Percentiles rank a stretch among this genome's conserved stretches.
These are phyloP conservation scores for Larix sibirica DNA, from an alignment of 83 land plant genomes.

Conservation along the genomic window DNA sequence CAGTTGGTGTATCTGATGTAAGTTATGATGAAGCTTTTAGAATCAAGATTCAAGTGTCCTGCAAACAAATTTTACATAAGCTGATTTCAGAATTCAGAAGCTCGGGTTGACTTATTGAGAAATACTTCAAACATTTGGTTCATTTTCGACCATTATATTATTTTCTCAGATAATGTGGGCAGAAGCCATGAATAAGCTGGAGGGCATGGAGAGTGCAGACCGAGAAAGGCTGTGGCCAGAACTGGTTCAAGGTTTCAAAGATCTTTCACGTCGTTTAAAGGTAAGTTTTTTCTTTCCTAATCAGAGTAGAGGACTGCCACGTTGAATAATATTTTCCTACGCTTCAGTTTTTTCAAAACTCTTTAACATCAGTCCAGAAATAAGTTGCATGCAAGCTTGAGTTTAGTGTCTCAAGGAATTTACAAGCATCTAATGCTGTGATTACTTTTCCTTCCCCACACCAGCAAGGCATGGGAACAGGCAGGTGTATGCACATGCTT, in stretches of 20 bases:
- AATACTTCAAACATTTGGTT: neutral
- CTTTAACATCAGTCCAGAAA: neutral
- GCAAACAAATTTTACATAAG: neutral
- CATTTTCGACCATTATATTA: neutral
- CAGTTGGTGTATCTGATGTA: constrained; percentile 94
- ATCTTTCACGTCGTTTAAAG: constrained; percentile 89
- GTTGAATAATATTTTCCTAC: neutral
- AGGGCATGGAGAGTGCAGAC: constrained; percentile 92
- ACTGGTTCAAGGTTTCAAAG: constrained; percentile 93
- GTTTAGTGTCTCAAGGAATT: neutral
- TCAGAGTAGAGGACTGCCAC: neutral
- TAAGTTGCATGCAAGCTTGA: neutral
- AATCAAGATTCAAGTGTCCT: neutral
- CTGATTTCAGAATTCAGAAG: constrained; percentile 5
- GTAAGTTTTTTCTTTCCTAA: constrained; percentile 34
- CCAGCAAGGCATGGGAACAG: neutral
- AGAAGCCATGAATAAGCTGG: constrained; percentile 95
- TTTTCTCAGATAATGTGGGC: constrained; percentile 93
- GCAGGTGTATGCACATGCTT: neutral
- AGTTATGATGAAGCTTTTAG: constrained; percentile 10
- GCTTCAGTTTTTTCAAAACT: neutral
- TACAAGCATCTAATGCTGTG: neutral
- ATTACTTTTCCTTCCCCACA: neutral
- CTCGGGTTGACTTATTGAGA: neutral
- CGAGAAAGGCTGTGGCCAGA: constrained; percentile 96